Base-by-base conservation (phyloP, 768 basidiomycete genomes). In the Tulasnella sp. region DNA sequence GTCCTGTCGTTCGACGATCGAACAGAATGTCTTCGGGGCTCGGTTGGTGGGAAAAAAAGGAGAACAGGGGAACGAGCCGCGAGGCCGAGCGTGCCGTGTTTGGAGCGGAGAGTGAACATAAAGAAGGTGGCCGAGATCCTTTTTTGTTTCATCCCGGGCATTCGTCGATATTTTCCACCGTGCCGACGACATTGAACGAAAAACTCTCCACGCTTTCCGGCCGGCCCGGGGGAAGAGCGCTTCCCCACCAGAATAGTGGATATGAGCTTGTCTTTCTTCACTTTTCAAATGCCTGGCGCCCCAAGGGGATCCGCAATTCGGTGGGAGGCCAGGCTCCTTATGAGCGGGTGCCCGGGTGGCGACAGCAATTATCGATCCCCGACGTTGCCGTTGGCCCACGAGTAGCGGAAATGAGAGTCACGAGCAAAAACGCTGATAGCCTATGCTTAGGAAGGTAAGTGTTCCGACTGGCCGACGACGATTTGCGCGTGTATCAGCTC, bases 351-450 rank as follows among this genome's bases (percentile, higher is more conserved):
- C 44, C 44, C 44, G 34, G 62, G 62, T 36, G 62, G 62, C 62
- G 62, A 68, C 62, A n/a, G 34, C 62, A 36, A 68, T 36, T 68
- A 12, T 68, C 62, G 62, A 27, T 68, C 62, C 62, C 62, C 62
- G 62, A 68, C 62, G 62, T 68, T 68, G 24, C 62, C 62, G 62
- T 12, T 31, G 62, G 16, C 34, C 62, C 62, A 68, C 62, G 62
- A 68, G 62, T 68, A 68, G 34, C 62, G 62, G 62, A 68, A 68
- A 68, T 68, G 62, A 68, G 62, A 68, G 62, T 68, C 62, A 68
- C 34, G 27, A 34, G 24, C 52, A 52, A 52, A n/a, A 68, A 68
- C 62, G 62, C 62, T 68, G 62, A 68, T 68, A 68, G 62, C 34
- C 62, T 68, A 68, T 27, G 31, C 62, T 68, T 16, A 68, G 62